Conservation (phyloP, 805 yeast species). For the Yarrowia sp. region DNA sequence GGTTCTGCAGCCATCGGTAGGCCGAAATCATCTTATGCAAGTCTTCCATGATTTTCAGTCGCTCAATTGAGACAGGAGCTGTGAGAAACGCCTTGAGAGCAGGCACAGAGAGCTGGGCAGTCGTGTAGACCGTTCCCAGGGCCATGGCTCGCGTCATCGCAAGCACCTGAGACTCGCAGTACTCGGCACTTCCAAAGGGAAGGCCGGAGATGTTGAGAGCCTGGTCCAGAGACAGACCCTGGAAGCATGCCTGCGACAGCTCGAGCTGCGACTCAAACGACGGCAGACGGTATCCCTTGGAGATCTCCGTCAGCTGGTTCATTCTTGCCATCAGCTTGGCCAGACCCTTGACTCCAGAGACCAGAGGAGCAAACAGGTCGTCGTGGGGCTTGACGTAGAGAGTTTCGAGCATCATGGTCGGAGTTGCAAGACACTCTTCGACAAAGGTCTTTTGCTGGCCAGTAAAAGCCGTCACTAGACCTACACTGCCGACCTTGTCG, state of each 20-base stretch:
- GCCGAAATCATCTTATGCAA: conserved; percentile 1
- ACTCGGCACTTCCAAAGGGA: background rate
- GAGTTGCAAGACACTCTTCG: background rate
- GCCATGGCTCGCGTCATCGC: conserved; percentile 13
- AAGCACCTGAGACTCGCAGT: background rate
- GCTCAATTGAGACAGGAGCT: background rate
- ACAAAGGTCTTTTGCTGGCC: background rate
- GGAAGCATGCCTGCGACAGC: background rate
- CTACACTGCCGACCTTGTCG: conserved; percentile 5
- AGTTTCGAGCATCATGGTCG: background rate
- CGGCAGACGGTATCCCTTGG: background rate
- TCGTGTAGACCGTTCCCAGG: background rate
- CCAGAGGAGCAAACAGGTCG: conserved; percentile 8
- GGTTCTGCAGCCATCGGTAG: conserved; percentile 22
- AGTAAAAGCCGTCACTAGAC: background rate
- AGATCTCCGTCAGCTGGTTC: background rate
- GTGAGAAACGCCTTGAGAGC: background rate
- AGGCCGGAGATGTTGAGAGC: background rate
- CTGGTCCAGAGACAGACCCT: background rate
- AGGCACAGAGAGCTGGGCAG: background rate
- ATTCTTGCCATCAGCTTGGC: conserved; percentile 7
- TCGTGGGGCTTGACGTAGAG: conserved; percentile 13
- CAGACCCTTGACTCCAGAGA: background rate
- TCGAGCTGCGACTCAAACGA: conserved; percentile 3
- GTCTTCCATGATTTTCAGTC: conserved; percentile 18